Evolutionary conservation across 805 yeast genomes (phyloP).

Genomic region (Saturnispora besseyi): DNA sequence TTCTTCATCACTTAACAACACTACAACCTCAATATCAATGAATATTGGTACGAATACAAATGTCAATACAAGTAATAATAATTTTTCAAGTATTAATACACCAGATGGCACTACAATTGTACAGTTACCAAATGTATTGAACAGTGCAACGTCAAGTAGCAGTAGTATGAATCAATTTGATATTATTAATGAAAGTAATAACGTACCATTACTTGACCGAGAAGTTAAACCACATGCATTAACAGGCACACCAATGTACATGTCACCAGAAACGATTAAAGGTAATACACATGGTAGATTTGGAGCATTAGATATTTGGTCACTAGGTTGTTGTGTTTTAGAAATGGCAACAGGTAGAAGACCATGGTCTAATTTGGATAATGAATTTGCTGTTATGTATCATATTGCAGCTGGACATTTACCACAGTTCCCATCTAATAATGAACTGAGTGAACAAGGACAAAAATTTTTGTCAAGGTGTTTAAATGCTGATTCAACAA

Average conservation of each 20-base stretch:
- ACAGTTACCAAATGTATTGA: background rate
- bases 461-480: slow-evolving; percentile 62
- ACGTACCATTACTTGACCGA: slow-evolving; percentile 6
- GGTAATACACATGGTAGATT: slow-evolving; percentile 54
- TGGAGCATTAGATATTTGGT: slow-evolving; percentile 86
- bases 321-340: slow-evolving; percentile 88
- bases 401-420: slow-evolving; percentile 93
- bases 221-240: slow-evolving; percentile 28
- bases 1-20: slow-evolving; percentile 7
- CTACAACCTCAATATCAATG: slow-evolving; percentile 1
- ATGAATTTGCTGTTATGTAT: slow-evolving; percentile 98
- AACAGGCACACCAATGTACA: slow-evolving; percentile 98
- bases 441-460: slow-evolving; percentile 72
- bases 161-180: slow-evolving; percentile 5
- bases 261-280: slow-evolving; percentile 95
- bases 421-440: slow-evolving; percentile 74
- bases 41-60: background rate
- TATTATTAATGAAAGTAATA: background rate
- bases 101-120: background rate
- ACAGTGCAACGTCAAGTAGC: background rate
- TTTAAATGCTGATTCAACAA: slow-evolving; percentile 71
- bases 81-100: background rate
- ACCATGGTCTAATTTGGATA: slow-evolving; percentile 95
- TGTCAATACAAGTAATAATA: background rate
- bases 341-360: slow-evolving; percentile 96